Base-by-base conservation (phyloP, 2,329 filamentous ascomycete species). In the Arthrobotrys sinensis region DNA sequence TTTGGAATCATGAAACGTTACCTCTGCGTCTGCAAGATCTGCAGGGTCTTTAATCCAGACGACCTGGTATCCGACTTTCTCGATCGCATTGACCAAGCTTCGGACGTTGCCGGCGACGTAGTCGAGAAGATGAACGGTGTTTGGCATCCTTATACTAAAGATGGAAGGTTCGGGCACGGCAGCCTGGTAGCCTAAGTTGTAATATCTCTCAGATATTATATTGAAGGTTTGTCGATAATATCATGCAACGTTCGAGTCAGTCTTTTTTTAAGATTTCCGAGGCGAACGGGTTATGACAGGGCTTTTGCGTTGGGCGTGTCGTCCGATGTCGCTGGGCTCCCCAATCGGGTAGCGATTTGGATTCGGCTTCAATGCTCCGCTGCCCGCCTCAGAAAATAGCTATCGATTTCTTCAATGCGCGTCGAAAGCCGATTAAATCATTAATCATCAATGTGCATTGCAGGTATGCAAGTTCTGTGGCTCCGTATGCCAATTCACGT, bases 61-160 rank as follows among this genome's bases (percentile, higher is more conserved):
- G 55, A 99, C 93, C 52, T 92, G 89, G 84, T 95, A 98, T 79
- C 96, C 96, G 76, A 95, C 89, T 85, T 96, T 97, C 85, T 99
- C 95, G 83, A 99, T 97, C 82, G 95, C 96, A 87, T 99, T 99
- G 83, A 94, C 95, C 82, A 99, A 89, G 80, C 94, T 97, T 80
- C 95, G 92, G 82, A 99, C 91, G 85, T 99, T 99, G 83, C 96
- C 96, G 79, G 96, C 95, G 81, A 97, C 95, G 84, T 97, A 98
- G 86, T 98, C 90, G 66, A 91, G 87, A 19, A 79, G 48, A 21
- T 79, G 76, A 40, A 79, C 76, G 12, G 76, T 79, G 10, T 79
- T 75, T 40, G 75, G 21, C 75, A 78, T 78, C 24, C 24, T 65
- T 60, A 24, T n/a, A 4, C n/a, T 60, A 52, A 32, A 52, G 48